Evolutionary conservation across 1,284 basidiomycete genomes (phyloP).

Genomic region (Leccinum fallax): DNA sequence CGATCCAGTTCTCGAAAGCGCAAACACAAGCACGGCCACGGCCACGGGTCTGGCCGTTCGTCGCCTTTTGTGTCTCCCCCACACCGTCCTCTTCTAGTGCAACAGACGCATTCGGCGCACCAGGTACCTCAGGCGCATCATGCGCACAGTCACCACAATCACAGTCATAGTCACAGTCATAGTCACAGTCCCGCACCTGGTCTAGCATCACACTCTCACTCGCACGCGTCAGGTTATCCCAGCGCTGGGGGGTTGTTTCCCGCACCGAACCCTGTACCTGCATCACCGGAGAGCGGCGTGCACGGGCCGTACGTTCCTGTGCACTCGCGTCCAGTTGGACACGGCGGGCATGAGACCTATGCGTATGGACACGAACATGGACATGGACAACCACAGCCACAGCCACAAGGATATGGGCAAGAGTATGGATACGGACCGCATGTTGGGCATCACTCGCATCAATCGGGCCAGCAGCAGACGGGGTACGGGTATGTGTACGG

Average conservation of each 20-base stretch:
- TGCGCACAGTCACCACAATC: background rate
- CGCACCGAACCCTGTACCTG: background rate
- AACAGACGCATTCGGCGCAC: background rate
- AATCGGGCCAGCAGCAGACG: background rate
- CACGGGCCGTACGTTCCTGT: background rate
- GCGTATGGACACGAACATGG: background rate
- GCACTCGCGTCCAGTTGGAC: slow-evolving; percentile 11
- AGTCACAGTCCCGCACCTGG: background rate
- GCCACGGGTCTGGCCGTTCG: background rate
- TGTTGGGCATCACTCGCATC: background rate
- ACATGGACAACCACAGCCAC: background rate
- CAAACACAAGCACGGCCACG: background rate
- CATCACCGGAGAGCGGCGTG: background rate
- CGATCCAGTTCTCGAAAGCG: background rate
- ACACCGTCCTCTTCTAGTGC: background rate
- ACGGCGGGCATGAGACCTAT: background rate
- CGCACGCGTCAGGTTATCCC: slow-evolving; percentile 4
- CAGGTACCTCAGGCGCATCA: background rate
- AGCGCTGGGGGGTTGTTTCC: background rate
- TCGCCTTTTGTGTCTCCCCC: slow-evolving; percentile 3
- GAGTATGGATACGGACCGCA: background rate
- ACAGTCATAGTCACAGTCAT: background rate
- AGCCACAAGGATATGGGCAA: background rate
- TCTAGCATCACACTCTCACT: background rate
- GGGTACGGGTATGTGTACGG: background rate